A percentile compares a stretch with the other conserved stretches of the same genome.
Evolutionary conservation across 495 filamentous ascomycete genomes (phyloP).

Genomic region (Neurospora sp.): DNA sequence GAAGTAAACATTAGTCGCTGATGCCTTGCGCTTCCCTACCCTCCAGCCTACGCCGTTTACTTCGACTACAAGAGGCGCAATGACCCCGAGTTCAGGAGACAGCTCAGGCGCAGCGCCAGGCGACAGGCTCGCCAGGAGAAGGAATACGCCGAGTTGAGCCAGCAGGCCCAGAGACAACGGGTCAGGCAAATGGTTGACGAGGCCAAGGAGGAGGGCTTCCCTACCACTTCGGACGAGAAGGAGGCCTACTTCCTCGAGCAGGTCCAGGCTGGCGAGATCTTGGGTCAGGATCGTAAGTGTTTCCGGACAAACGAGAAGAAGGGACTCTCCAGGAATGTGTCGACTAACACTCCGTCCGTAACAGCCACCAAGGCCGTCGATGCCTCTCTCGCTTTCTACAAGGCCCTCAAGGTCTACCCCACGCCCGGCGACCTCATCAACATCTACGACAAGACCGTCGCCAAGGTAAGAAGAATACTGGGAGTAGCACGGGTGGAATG

Average conservation of each 20-base stretch:
- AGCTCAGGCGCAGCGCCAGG: constrained; percentile 73
- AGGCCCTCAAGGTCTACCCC: constrained; percentile 96
- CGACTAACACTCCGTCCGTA: background rate
- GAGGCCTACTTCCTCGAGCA: constrained; percentile 80
- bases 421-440: constrained; percentile 82
- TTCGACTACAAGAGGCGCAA: constrained; percentile 90
- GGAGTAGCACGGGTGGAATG: background rate
- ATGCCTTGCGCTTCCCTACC: constrained; percentile 27
- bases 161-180: constrained; percentile 55
- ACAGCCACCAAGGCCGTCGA: constrained; percentile 65
- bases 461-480: constrained; percentile 50
- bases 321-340: background rate
- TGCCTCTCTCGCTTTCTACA: constrained; percentile 91
- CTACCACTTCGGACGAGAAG: constrained; percentile 80
- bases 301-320: background rate
- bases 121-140: constrained; percentile 64
- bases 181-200: constrained; percentile 63
- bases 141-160: constrained; percentile 60
- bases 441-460: constrained; percentile 97
- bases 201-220: constrained; percentile 86
- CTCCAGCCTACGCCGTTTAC: constrained; percentile 65
- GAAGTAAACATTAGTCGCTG: background rate
- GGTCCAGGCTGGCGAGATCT: constrained; percentile 72
- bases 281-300: constrained; percentile 46
- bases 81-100: constrained; percentile 77